Conservation (phyloP, 2,329 filamentous ascomycete species). For the Knufia fluminis region DNA sequence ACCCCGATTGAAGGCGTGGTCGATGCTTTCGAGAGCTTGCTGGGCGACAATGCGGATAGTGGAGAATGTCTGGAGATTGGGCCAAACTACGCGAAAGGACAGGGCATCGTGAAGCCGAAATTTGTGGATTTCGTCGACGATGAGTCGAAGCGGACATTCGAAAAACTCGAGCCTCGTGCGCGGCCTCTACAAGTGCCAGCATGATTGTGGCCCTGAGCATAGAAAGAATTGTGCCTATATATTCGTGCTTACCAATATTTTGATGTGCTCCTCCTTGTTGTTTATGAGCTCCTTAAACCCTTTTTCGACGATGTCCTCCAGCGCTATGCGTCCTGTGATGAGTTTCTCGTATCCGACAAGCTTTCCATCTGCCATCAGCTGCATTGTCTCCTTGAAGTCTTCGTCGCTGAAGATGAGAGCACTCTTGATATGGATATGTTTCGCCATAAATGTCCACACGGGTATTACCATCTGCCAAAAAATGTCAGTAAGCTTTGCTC, state of each 20-base stretch:
- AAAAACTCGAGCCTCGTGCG: conserved; percentile 14
- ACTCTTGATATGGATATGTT: conserved; percentile 24
- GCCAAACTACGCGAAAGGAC: conserved; percentile 24
- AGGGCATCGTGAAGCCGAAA: conserved; percentile 13
- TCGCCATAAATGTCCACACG: conserved; percentile 19
- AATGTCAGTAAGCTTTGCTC: neutral
- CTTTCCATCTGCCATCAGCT: conserved; percentile 20
- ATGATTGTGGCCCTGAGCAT: neutral
- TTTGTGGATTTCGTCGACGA: conserved; percentile 16
- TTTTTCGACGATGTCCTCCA: conserved; percentile 47
- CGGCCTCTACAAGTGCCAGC: conserved; percentile 16
- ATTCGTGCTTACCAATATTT: conserved; percentile 37
- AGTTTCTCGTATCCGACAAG: conserved; percentile 35
- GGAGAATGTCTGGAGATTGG: conserved; percentile 36
- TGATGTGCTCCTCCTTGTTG: conserved; percentile 53
- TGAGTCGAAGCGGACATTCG: conserved; percentile 14
- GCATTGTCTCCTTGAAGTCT: conserved; percentile 24
- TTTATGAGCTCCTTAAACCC: conserved; percentile 49
- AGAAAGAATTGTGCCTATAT: neutral
- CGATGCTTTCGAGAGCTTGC: conserved; percentile 32
- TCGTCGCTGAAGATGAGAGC: conserved; percentile 26
- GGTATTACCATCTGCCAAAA: conserved; percentile 25
- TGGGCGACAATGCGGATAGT: conserved; percentile 28
- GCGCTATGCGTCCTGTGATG: conserved; percentile 50
- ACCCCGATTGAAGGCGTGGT: conserved; percentile 33